Conservation (phyloP, 805 yeast genomes). For the Nakazawaea ishiwadae region DNA sequence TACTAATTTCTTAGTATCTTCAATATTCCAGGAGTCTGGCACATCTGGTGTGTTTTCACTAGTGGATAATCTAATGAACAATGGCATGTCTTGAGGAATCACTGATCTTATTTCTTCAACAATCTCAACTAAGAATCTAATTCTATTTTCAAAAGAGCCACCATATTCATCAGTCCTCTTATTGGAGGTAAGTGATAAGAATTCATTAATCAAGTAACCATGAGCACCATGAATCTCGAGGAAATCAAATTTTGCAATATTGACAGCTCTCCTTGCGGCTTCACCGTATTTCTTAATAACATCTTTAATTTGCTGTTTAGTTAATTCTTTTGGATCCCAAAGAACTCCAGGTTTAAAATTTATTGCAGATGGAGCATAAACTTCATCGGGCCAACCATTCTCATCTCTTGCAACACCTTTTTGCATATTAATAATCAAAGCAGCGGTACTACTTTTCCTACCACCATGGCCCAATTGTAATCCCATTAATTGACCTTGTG, state of each 20-base stretch:
- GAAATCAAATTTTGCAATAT: slow-evolving; percentile 53
- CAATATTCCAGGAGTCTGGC: slow-evolving; percentile 36
- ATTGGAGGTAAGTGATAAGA: slow-evolving; percentile 42
- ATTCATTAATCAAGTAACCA: slow-evolving; percentile 50
- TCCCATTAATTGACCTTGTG: slow-evolving; percentile 42
- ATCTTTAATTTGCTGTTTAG: slow-evolving; percentile 33
- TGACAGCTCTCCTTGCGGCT: slow-evolving; percentile 46
- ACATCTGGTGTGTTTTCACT: slow-evolving; percentile 32
- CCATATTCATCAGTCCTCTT: slow-evolving; percentile 60
- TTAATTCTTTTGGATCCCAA: slow-evolving; percentile 36
- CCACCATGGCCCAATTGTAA: slow-evolving; percentile 56
- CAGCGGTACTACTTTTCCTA: slow-evolving; percentile 37
- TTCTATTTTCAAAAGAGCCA: slow-evolving; percentile 56
- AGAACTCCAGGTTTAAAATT: slow-evolving; percentile 19
- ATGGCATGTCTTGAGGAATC: slow-evolving; percentile 36
- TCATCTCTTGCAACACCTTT: slow-evolving; percentile 26
- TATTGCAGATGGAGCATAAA: slow-evolving; percentile 41
- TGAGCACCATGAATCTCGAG: slow-evolving; percentile 65
- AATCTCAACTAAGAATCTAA: slow-evolving; percentile 42
- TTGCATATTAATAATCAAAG: slow-evolving; percentile 26
- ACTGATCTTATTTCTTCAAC: slow-evolving; percentile 36
- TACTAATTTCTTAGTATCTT: slow-evolving; percentile 38
- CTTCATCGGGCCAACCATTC: slow-evolving; percentile 39
- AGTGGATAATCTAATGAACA: slow-evolving; percentile 45
- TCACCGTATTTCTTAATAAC: slow-evolving; percentile 36